Percentiles rank a stretch among this genome's conserved stretches.
phyloP scores from a whole-genome alignment of 768 basidiomycete species.

The Clavulina sp. region DNA sequence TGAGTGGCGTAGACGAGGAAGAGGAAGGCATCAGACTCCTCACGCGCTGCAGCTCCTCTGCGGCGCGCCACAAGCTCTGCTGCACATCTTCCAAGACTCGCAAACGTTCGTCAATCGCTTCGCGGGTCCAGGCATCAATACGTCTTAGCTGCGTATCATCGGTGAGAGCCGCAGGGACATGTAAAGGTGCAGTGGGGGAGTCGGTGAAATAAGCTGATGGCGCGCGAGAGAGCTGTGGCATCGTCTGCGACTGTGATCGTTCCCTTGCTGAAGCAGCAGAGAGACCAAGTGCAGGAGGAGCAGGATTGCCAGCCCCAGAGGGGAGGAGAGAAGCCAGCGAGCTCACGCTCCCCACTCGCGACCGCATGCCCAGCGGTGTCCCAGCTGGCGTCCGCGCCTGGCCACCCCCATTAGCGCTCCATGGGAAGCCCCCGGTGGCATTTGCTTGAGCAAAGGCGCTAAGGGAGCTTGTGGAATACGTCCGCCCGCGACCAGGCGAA shows the following conservation, averaged over 20 bases:
- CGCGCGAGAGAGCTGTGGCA: not conserved
- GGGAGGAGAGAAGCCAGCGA: not conserved
- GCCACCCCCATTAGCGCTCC: conserved; percentile 5
- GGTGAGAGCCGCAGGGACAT: conserved; percentile 31
- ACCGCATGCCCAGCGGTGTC: too few species aligned
- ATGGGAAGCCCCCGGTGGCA: conserved; percentile 6
- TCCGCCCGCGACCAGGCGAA: too few species aligned
- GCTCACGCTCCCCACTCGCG: too few species aligned
- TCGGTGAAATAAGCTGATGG: conserved; percentile 1
- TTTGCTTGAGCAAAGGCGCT: too few species aligned
- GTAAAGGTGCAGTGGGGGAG: not conserved
- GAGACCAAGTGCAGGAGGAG: not conserved
- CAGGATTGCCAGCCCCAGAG: not conserved
- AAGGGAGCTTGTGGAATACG: too few species aligned
- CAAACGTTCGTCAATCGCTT: conserved; percentile 73
- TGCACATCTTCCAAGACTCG: conserved; percentile 66
- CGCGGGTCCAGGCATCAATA: conserved; percentile 51
- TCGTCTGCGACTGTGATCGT: not conserved
- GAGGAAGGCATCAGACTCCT: conserved; percentile 47
- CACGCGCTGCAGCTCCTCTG: conserved; percentile 62
- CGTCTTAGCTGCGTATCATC: conserved; percentile 40
- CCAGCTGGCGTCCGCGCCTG: not conserved
- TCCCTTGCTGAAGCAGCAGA: not conserved
- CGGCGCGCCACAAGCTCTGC: conserved; percentile 47
- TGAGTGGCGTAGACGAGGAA: not conserved